Evolutionary conservation across 257 asterid species (phyloP), one percentile per base, ranked within the genome.

Genomic region (Phtheirospermum japonicum): DNA sequence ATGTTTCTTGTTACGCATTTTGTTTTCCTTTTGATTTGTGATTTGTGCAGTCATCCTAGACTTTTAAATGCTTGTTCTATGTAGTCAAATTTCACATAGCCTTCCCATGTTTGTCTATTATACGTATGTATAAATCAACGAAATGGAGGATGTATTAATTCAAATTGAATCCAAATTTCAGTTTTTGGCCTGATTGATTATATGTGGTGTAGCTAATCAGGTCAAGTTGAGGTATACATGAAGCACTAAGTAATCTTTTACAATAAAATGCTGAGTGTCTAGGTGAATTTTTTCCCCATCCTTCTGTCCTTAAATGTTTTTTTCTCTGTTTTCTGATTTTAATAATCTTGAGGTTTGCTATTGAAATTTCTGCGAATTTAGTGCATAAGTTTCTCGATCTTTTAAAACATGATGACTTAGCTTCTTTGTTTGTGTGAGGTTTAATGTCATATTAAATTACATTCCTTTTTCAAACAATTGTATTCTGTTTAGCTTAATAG

Each of bases 131-230:
- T 54, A 33, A 23, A 52, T 62, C 61, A 52, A 36, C 62, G 74
- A 53, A 36, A 48, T 10, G 58, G 2, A 14, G 43, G 37, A 23
- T 53, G 49, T 54, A 50, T 16, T n/a, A n/a, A n/a, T n/a, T n/a
- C n/a, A n/a, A n/a, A n/a, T n/a, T n/a, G n/a, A n/a, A n/a, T n/a
- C n/a, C n/a, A n/a, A n/a, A n/a, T n/a, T n/a, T n/a, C n/a, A n/a
- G n/a, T 19, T 33, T 6, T 52, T 67, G 65, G 42, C 61, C 61
- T 68, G 59, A 67, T 49, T 59, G 67, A 68, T 40, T 48, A 68
- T 66, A 51, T 45, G 39, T 42, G 55, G 68, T 48, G 51, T 30
- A 33, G 64, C 59, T 53, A 32, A 37, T 66, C 16, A 28, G 42
- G 60, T 55, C 58, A 2, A 26, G 34, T 31, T 58, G 62, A 71